Conservation (phyloP, 1,284 basidiomycete species). For the Kwoniella shivajii region DNA sequence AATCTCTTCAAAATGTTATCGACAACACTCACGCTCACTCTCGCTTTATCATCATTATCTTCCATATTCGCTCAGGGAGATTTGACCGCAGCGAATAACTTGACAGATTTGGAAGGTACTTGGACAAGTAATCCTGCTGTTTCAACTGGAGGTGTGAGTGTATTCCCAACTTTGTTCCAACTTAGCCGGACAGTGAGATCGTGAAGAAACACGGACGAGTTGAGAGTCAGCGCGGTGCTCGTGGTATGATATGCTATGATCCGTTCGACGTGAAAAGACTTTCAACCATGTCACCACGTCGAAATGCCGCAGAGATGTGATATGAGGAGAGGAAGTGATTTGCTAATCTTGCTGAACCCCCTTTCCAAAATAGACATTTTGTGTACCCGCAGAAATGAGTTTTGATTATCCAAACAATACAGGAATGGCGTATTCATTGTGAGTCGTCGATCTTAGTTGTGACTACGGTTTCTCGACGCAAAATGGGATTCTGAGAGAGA, state of each 20-base stretch:
- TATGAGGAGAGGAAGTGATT: not conserved
- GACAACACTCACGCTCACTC: constrained; percentile 15
- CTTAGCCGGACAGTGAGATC: no score
- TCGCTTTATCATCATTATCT: constrained; percentile 11
- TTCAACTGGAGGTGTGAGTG: constrained; percentile 76
- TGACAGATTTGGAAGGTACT: constrained; percentile 70
- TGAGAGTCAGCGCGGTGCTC: not conserved
- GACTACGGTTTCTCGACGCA: not conserved
- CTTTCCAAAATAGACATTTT: constrained; percentile 65
- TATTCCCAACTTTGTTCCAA: not conserved
- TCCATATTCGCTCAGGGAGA: constrained; percentile 34
- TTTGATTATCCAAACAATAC: constrained; percentile 81
- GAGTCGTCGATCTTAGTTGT: constrained; percentile 47
- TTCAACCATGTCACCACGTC: not conserved
- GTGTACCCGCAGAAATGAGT: constrained; percentile 72
- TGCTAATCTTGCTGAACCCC: not conserved
- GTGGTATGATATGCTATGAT: not conserved
- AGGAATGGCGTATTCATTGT: constrained; percentile 87
- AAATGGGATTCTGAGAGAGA: not conserved
- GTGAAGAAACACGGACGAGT: not conserved
- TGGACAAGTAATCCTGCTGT: constrained; percentile 79
- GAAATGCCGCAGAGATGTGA: not conserved
- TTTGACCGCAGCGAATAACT: constrained; percentile 58
- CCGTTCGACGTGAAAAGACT: not conserved
- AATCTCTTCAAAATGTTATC: constrained; percentile 11